Conservation (phyloP, 495 filamentous ascomycete genomes). For the Durotheca rogersii region DNA sequence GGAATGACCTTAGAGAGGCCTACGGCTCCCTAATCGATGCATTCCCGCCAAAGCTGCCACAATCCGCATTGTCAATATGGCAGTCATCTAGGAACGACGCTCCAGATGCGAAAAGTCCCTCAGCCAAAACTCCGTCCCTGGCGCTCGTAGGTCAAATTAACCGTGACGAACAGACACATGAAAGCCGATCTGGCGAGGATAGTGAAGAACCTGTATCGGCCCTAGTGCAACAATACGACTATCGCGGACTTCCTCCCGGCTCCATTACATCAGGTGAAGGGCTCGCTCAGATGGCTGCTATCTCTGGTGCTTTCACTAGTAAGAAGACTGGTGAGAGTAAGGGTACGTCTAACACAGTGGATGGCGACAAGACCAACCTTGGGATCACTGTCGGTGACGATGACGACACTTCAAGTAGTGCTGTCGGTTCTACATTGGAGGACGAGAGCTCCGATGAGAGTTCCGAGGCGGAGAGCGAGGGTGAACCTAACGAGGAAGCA, state of each 20-base stretch:
- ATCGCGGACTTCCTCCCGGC: conserved; percentile 51
- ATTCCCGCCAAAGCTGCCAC: conserved; percentile 13
- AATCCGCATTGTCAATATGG: conserved; percentile 6
- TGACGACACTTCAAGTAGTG: conserved; percentile 27
- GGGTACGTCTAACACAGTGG: conserved; percentile 28
- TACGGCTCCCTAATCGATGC: conserved; percentile 12
- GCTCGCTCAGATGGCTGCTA: conserved; percentile 39
- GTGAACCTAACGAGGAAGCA: conserved; percentile 2
- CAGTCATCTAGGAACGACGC: not conserved
- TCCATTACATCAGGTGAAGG: conserved; percentile 49
- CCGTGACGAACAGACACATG: not conserved
- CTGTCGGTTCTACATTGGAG: conserved; percentile 19
- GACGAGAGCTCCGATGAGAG: conserved; percentile 26
- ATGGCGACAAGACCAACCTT: conserved; percentile 31
- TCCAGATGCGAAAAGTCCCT: not conserved
- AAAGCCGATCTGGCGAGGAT: conserved; percentile 19
- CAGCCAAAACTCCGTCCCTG: conserved; percentile 1
- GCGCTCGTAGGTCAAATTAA: not conserved
- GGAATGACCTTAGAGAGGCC: conserved; percentile 22
- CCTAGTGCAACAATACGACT: conserved; percentile 45
- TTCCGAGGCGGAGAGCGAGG: conserved; percentile 19
- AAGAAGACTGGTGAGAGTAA: conserved; percentile 29
- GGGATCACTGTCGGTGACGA: conserved; percentile 40
- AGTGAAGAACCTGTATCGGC: conserved; percentile 35
- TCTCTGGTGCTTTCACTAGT: conserved; percentile 27